Evolutionary conservation across 2,329 filamentous ascomycete genomes (phyloP), one percentile per base, ranked within the genome.

Genomic region (Leptodontidium sp.): DNA sequence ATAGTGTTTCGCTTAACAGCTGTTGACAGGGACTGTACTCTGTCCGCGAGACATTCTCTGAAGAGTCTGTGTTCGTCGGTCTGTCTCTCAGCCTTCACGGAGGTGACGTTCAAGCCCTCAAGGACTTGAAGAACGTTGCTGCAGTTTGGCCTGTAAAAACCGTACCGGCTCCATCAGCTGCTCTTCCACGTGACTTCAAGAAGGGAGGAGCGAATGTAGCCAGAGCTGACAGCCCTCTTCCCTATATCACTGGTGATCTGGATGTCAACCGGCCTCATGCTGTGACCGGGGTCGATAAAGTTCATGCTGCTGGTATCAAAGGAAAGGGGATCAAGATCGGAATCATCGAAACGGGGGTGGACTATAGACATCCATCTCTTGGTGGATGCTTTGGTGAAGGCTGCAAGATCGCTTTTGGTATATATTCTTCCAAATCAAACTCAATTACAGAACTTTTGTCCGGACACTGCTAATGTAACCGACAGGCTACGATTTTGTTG

Each of bases 311-410:
- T 40, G 83, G 83, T 8, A 76, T 82, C n/a, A 83, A 80, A 1
- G 84, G 84, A 24, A 79, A 82, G 50, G 83, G 84, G 1, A 74
- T 83, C 38, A 80, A 79, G 26, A 77, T 86, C 21, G 83, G 78
- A 5, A 75, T 85, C 38, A 50, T 73, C 29, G 73, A 75, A 63
- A 79, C 77, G 24, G 81, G 81, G 12, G 77, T 89, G 59, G 89
- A 91, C 75, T 91, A 90, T 75, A 83, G 80, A 0, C 88, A 91
- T 73, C 86, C 88, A 1, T 86, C 87, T 35, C 83, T 91, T 0
- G 89, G 89, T 45, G 88, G 87, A 58, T 88, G 88, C 74, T 90
- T 90, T 75, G 89, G 89, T 1, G 74, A 81, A 0, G 86, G 83
- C 14, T 90, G 85, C 72, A 80, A 90, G 50, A 86, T 91, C 21